Evolutionary conservation across 345 rosid genomes (phyloP), one percentile per base, ranked within the genome.

Genomic region (Clarkia xantiana): DNA sequence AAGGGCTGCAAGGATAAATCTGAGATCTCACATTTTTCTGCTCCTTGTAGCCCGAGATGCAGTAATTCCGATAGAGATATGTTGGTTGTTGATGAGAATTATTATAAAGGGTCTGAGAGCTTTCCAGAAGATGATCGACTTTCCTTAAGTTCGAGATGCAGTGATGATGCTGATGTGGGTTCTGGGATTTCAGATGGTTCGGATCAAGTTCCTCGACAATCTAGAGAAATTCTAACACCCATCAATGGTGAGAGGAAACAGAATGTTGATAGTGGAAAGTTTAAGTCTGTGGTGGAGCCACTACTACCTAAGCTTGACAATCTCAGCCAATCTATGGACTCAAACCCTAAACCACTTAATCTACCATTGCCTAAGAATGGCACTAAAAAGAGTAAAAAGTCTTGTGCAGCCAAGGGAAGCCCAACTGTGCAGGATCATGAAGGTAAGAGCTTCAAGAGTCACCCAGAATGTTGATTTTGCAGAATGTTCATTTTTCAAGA

Each of bases 281-380:
- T 19, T 18, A 34, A 14, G 18, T 49, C 53, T 29, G 36, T 29
- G 36, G 36, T 22, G 25, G 25, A 22, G 25, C 25, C 25, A 22
- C 3, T 22, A 5, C 25, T 5, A 22, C 25, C 25, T 22, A 22
- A 22, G 25, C 25, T 22, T 22, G 25, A 52, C 22, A 72, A 81
- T 52, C 52, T 80, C 61, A 76, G 95, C 76, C 75, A 58, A 53
- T 88, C 97, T 0, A 58, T 82, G 61, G 95, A 78, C 52, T 56
- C 74, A 29, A 56, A 54, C 59, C 65, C 65, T 47, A 62, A 53
- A 47, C 39, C 73, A 29, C 13, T 55, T 41, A 67, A 65, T 47
- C 68, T 70, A 78, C 62, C 69, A 55, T 50, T 61, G 45, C 49
- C 54, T 49, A 42, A 57, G 47, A 63, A 62, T 53, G 73, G 64